Evolutionary conservation across 75 land plant genomes (phyloP), one percentile per base, ranked within the genome.

Genomic region (Selaginella tamariscina): DNA sequence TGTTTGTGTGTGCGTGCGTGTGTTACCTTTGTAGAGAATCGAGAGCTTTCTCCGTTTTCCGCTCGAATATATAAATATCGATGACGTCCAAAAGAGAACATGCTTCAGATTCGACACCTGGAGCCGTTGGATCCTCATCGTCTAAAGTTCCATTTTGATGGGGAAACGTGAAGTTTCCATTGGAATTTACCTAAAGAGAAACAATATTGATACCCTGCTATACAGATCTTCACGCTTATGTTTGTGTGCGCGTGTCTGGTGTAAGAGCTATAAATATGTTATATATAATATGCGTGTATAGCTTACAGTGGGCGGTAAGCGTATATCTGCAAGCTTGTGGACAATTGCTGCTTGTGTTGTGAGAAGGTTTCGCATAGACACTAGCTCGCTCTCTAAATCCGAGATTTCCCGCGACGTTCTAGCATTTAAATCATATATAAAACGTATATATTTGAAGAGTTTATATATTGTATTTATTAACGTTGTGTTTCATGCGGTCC

Each of bases 361-460:
- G 31, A 93, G 70, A 1, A 84, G 82, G 73, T 93, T 93, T 56
- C 82, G 88, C 63, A 93, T 80, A 2, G 86, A 78, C 24, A 93
- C 78, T 2, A 93, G 88, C 74, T 93, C 83, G 0, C 98, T 86
- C 71, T 93, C 98, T 56, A 93, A 82, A 77, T 84, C 91, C 68
- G 96, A 84, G 65, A 93, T 89, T 67, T 93, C 98, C 71, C 81
- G 88, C 2, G 98, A 89, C 54, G 98, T 93, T 30, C 98, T 89
- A 85, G 29, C 22, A 67, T n/a, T n/a, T n/a, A n/a, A n/a, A n/a
- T n/a, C n/a, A n/a, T n/a, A n/a, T n/a, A n/a, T n/a, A n/a, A n/a
- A n/a, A n/a, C n/a, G n/a, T n/a, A n/a, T n/a, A n/a, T n/a, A n/a
- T n/a, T n/a, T n/a, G n/a, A n/a, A n/a, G n/a, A n/a, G n/a, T n/a